phyloP scores from a whole-genome alignment of 441 rosid species.

The Pelargonium fulgidum region DNA sequence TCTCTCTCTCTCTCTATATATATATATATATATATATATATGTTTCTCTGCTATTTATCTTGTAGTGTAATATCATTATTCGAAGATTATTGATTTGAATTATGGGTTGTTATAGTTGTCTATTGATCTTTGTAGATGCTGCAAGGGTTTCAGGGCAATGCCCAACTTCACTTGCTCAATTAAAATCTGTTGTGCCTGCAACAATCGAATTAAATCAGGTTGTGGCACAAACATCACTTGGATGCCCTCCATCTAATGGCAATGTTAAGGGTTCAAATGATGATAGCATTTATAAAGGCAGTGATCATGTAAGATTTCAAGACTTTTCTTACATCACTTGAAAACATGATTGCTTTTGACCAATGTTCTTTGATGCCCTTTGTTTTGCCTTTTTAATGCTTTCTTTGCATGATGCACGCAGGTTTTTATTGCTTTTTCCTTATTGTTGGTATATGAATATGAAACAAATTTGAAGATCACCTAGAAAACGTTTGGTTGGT shows the following conservation, averaged over 20 bases:
- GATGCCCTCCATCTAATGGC: constrained; percentile 49
- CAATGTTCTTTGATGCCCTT: not conserved
- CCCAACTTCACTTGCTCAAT: not conserved
- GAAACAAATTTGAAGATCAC: no score
- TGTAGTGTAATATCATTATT: not conserved
- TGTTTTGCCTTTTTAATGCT: not conserved
- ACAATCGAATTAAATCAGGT: constrained; percentile 22
- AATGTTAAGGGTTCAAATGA: no score
- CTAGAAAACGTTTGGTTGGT: no score
- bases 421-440: no score
- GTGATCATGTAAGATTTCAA: constrained; percentile 33
- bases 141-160: constrained; percentile 15
- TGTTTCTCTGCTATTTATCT: no score
- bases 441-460: no score
- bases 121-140: constrained; percentile 15
- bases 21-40: not conserved
- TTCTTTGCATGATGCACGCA: no score
- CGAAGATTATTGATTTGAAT: not conserved
- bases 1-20: not conserved
- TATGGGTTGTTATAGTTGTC: not conserved
- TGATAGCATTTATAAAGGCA: constrained; percentile 28
- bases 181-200: not conserved
- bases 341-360: no score
- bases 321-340: not conserved
- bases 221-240: constrained; percentile 28